Evolutionary conservation across 768 basidiomycete genomes (phyloP), one percentile per base, ranked within the genome.

Genomic region (Peribolospora kevripleyi): DNA sequence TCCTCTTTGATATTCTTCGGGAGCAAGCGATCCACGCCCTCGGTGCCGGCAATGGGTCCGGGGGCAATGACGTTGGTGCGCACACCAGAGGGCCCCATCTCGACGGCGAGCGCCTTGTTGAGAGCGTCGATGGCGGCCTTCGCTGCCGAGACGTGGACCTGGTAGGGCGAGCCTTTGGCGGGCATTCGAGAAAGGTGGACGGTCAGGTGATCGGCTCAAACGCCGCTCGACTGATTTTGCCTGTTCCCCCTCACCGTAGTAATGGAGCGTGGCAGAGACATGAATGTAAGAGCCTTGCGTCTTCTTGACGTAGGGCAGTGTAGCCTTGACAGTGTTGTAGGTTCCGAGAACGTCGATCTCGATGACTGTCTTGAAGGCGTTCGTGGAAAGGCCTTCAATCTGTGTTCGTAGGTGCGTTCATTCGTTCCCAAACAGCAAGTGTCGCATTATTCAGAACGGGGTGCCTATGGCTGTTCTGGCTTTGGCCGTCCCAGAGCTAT

Each of bases 291-390:
- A 71, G 42, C 90, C 91, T 57, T 75, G 75, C 4, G 80, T 69
- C 37, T 73, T 72, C 48, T 83, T 76, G 39, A 95, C 60, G 61
- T 85, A 73, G 2, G 73, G 71, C 14, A 93, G 68, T 3, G 88
- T 93, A 0, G 87, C 88, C 65, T 95, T 95, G 68, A 93, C 75
- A 4, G 90, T 95, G 68, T 93, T 81, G 70, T 77, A 95, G 5
- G 86, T 88, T 8, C 91, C 91, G 39, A 93, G 71, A 82, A 84
- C 81, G 68, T 97, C 91, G 61, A 95, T 95, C 64, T 87, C 84
- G 56, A 95, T 73, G 42, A 95, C 90, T 1, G 88, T 87, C 65
- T 72, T 76, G 74, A 95, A 95, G 2, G 79, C 91, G 63, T 86
- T 88, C 65, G 83, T 79, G 3, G 84, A 87, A 57, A 93, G 73